Evolutionary conservation across 441 rosid genomes (phyloP).

Genomic region (Euphorbia celastroides): DNA sequence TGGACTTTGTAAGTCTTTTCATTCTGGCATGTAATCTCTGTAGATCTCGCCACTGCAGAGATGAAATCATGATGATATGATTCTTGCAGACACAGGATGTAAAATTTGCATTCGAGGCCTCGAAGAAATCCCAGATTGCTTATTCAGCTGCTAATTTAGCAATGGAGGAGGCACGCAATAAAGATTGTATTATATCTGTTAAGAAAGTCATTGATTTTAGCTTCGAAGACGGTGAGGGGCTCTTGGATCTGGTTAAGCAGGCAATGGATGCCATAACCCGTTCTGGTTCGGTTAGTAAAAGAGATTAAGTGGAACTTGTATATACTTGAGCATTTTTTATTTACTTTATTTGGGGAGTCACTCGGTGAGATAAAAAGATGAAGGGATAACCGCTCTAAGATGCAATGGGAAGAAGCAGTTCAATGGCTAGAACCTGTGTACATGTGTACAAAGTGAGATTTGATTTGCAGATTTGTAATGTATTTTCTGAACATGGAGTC

Average conservation of each 20-base stretch:
- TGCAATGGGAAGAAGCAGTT: conserved; percentile 30
- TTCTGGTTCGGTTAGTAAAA: conserved; percentile 28
- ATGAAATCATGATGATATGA: conserved; percentile 19
- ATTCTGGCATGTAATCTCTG: conserved; percentile 3
- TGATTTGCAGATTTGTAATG: conserved; percentile 39
- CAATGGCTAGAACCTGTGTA: too few species aligned
- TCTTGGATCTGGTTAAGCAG: conserved; percentile 49
- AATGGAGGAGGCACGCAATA: conserved; percentile 37
- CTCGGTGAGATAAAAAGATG: conserved; percentile 17
- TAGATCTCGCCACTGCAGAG: background rate
- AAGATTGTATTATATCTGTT: conserved; percentile 42
- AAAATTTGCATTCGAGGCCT: conserved; percentile 70
- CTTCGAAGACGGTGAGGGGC: conserved; percentile 70
- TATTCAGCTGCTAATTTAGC: conserved; percentile 42
- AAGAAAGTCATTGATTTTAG: conserved; percentile 62
- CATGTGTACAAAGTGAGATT: conserved; percentile 42
- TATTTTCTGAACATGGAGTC: conserved; percentile 24
- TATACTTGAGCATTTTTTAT: conserved; percentile 20
- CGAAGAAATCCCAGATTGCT: conserved; percentile 54
- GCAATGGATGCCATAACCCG: conserved; percentile 50
- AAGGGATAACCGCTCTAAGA: conserved; percentile 27
- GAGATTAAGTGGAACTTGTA: conserved; percentile 29
- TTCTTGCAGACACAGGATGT: conserved; percentile 66
- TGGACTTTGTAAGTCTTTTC: conserved; percentile 67
- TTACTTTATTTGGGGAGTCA: conserved; percentile 16